Conservation (phyloP, 2,329 filamentous ascomycete genomes). For the Nigrospora sphaerica region DNA sequence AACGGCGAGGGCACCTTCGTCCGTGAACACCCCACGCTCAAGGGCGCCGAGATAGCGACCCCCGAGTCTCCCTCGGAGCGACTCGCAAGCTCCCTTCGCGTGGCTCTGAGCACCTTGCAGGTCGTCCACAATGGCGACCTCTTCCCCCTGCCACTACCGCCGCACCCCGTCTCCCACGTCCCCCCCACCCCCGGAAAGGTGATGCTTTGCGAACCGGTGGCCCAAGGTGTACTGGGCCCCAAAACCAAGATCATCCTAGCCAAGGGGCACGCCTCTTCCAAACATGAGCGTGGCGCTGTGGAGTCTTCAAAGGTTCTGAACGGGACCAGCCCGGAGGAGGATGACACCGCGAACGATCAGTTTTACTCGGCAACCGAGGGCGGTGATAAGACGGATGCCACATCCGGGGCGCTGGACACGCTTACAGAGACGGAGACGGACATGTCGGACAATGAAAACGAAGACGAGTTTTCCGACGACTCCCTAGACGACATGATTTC, state of each 20-base stretch:
- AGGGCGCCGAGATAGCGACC: slow-evolving; percentile 21
- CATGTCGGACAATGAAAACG: slow-evolving; percentile 57
- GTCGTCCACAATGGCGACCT: slow-evolving; percentile 82
- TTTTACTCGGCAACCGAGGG: slow-evolving; percentile 93
- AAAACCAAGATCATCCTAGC: slow-evolving; percentile 80
- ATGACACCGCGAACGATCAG: slow-evolving; percentile 82
- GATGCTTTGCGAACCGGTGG: slow-evolving; percentile 87
- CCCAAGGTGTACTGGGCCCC: slow-evolving; percentile 73
- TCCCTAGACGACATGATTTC: slow-evolving; percentile 93
- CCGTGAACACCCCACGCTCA: slow-evolving; percentile 44
- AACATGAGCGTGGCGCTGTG: slow-evolving; percentile 40
- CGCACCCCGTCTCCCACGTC: slow-evolving; percentile 82
- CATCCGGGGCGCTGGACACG: slow-evolving; percentile 51
- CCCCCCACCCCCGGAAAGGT: slow-evolving; percentile 81
- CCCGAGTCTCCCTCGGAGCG: slow-evolving; percentile 42
- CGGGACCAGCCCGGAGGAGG: slow-evolving; percentile 58
- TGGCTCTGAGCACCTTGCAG: slow-evolving; percentile 64
- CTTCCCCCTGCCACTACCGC: slow-evolving; percentile 67
- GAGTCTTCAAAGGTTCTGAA: slow-evolving; percentile 47
- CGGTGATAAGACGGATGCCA: slow-evolving; percentile 50
- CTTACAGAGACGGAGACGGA: slow-evolving; percentile 58
- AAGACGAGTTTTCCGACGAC: slow-evolving; percentile 76
- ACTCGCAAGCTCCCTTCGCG: slow-evolving; percentile 60
- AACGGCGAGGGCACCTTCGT: slow-evolving; percentile 80
- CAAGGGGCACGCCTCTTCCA: slow-evolving; percentile 50